Evolutionary conservation across 129 eudicot genomes (phyloP), one percentile per base, ranked within the genome.

Genomic region (Pseudognaphalium luteoalbum): DNA sequence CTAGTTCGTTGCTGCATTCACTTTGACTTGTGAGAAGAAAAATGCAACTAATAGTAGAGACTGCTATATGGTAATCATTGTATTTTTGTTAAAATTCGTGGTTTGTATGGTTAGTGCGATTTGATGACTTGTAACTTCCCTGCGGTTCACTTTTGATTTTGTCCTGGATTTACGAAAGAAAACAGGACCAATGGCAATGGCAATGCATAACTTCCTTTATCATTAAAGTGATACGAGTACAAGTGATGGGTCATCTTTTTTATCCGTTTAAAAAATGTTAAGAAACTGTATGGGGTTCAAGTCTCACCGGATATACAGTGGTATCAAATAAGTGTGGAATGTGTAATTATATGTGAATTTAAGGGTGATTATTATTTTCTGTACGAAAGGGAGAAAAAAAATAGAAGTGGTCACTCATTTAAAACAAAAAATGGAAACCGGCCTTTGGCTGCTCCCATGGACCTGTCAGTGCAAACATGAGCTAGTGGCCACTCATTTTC

Each of bases 141-240:
- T 71, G 22, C 72, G 30, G 29, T 60, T 71, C 34, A 44, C 15
- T 71, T 78, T 34, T 30, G 21, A 73, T 61, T 61, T 62, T 78
- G 25, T 60, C 12, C 2, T 57, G 70, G 75, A 39, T 25, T 39
- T 68, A 25, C 17, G 59, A 47, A 44, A 75, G 79, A 29, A 39
- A 71, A 32, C 22, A 58, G 28, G 63, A 17, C 30, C 62, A 7
- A 47, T 47, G 22, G 30, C 62, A 7, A 47, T 47, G 22, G 30
- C 63, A 58, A 58, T 58, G 22, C 63, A n/a, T 21, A 58, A 19
- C 63, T 58, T 58, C 11, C 28, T 58, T n/a, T n/a, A 58, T 58
- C 63, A 19, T 58, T 6, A 17, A 5, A n/a, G 28, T 57, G 28
- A 57, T 19, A 6, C 2, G 6, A 4, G 7, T 1, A 35, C 14